Evolutionary conservation across 2,329 filamentous ascomycete genomes (phyloP), one percentile per base, ranked within the genome.

Genomic region (Aspergillus costaricaensis): DNA sequence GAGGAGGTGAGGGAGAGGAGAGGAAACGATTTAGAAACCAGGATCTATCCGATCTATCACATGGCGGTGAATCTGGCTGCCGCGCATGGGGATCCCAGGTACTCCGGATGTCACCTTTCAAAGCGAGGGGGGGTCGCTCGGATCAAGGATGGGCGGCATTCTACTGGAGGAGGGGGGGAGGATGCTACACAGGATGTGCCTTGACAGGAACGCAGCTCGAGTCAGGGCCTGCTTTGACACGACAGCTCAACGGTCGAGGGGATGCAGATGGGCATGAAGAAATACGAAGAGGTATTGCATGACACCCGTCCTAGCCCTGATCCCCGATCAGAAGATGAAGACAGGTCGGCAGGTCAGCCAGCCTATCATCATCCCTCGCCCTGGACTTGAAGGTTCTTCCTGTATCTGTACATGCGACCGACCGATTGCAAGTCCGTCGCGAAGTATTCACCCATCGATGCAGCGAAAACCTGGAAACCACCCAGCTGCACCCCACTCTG

Each of bases 1-100:
- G 47, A 38, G 39, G 50, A 56, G 27, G 39, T 21, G 47, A 51
- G 17, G 44, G 32, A 48, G 7, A 23, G 5, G 19, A 12, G 21
- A 38, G 27, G 41, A 15, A 32, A 30, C 17, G 44, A 47, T 56
- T 48, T 23, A 48, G 51, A 43, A 47, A 49, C 52, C 59, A 51
- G 48, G 51, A 57, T 59, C 55, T 59, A 60, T 63, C 62, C 61
- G 68, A 72, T 64, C 48, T 66, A 70, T 73, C 70, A 73, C 62
- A 72, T 72, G 61, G 71, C 71, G 70, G 71, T 72, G 70, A 69
- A 61, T 63, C 23, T 21, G n/a, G 12, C 21, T 58, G 60, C 60
- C 53, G 60, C 53, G 55, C 57, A 55, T 59, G 41, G 55, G 52
- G 44, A 59, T 59, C 57, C 49, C 55, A 38, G 38, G 48, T 23